Conservation (phyloP, 176 grass and related monocot genomes). For the Eremochloa ophiuroides region DNA sequence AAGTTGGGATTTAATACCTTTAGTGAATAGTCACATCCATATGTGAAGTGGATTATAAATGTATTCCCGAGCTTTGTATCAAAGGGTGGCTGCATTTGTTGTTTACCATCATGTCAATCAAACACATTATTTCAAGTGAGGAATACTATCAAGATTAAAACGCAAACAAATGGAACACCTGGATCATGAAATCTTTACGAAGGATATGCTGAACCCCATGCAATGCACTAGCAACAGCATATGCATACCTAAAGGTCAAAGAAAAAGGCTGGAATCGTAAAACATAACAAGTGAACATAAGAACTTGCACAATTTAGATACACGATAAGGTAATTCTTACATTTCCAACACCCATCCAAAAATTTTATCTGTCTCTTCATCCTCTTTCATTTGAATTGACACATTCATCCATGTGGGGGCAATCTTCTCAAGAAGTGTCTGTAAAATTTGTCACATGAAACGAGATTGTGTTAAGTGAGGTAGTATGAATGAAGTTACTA, state of each 20-base stretch:
- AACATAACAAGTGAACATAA: conserved; percentile 12
- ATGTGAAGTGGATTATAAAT: conserved; percentile 86
- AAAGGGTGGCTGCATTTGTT: conserved; percentile 43
- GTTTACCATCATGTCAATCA: conserved; percentile 3
- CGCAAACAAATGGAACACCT: conserved; percentile 39
- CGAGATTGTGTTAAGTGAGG: conserved; percentile 7
- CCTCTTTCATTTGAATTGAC: conserved; percentile 94
- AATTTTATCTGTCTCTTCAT: conserved; percentile 71
- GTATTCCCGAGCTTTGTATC: conserved; percentile 41
- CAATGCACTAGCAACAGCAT: conserved; percentile 93
- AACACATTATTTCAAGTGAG: neutral
- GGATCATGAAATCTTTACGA: conserved; percentile 96
- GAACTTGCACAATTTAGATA: conserved; percentile 17
- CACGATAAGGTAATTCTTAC: conserved; percentile 40
- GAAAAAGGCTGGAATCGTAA: conserved; percentile 5
- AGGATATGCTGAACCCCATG: conserved; percentile 95
- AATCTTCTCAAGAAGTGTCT: conserved; percentile 70
- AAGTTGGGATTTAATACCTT: conserved; percentile 52
- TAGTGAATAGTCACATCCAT: conserved; percentile 77
- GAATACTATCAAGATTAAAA: neutral
- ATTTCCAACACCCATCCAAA: conserved; percentile 99
- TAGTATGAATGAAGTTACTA: neutral
- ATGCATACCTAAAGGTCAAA: conserved; percentile 76
- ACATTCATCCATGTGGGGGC: conserved; percentile 98
- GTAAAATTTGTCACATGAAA: conserved; percentile 1